Conservation (phyloP, 495 filamentous ascomycete species). For the Coniosporium apollinis region DNA sequence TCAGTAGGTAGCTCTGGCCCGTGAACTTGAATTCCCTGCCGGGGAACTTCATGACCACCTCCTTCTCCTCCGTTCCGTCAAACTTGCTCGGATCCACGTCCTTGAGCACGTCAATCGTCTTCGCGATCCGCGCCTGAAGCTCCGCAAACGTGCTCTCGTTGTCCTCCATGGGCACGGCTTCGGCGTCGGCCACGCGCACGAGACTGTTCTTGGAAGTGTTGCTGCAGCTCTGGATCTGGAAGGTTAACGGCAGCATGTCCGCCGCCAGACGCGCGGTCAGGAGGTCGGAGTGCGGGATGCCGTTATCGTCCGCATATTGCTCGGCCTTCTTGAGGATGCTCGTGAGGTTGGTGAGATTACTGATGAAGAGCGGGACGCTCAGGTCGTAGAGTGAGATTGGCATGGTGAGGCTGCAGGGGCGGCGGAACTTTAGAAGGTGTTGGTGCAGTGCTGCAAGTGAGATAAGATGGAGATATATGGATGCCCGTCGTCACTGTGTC, state of each 20-base stretch:
- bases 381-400: not conserved
- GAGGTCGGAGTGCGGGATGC: not conserved
- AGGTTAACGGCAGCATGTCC: constrained; percentile 34
- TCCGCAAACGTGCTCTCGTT: constrained; percentile 26
- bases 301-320: not conserved
- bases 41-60: constrained; percentile 20
- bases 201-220: constrained; percentile 16
- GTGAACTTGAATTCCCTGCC: constrained; percentile 6
- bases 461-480: too few species aligned
- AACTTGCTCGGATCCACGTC: constrained; percentile 22
- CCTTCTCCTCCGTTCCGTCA: constrained; percentile 20
- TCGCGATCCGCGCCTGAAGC: constrained; percentile 24
- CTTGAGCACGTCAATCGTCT: constrained; percentile 25
- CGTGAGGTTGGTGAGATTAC: not conserved
- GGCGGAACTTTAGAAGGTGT: too few species aligned
- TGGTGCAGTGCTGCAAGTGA: too few species aligned
- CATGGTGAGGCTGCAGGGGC: too few species aligned
- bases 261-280: constrained; percentile 12
- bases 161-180: constrained; percentile 17
- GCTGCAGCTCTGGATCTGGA: constrained; percentile 28
- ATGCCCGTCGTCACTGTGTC: too few species aligned
- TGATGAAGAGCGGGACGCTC: constrained; percentile 1
- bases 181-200: constrained; percentile 17
- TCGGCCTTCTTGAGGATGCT: constrained; percentile 5
- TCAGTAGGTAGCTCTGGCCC: constrained; percentile 2